Evolutionary conservation across 768 basidiomycete species (phyloP).

Genomic region (Brasilioporus rufonigricans): DNA sequence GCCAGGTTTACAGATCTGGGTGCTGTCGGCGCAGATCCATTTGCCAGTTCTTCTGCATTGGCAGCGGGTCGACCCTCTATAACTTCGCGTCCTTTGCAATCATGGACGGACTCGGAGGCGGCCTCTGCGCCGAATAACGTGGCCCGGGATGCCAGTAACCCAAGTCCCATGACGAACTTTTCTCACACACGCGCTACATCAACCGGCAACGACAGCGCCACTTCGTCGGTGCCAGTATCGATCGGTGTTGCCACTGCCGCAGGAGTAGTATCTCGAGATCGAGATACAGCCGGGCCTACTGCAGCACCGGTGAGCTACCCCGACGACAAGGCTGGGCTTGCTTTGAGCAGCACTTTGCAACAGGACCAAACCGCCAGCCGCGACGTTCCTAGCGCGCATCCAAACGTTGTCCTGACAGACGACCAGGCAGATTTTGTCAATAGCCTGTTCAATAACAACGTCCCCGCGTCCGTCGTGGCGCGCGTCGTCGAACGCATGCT

Average conservation of each 20-base stretch:
- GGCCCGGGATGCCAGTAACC: not conserved
- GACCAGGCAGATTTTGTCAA: slow-evolving; percentile 27
- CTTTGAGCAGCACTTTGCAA: not conserved
- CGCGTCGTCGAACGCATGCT: slow-evolving; percentile 29
- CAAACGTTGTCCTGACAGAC: slow-evolving; percentile 14
- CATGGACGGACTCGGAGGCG: slow-evolving; percentile 7
- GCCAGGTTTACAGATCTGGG: not conserved
- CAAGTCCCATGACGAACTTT: not conserved
- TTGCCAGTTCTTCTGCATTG: not conserved
- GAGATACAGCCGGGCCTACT: not conserved
- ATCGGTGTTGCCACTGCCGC: not conserved
- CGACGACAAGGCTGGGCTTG: slow-evolving; percentile 12
- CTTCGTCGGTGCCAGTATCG: not conserved
- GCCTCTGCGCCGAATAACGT: not conserved
- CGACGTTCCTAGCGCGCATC: not conserved
- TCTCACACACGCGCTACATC: slow-evolving; percentile 1
- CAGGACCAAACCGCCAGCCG: not conserved
- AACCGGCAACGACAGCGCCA: not conserved
- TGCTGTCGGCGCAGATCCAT: not conserved
- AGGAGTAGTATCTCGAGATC: not conserved
- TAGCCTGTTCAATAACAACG: slow-evolving; percentile 24
- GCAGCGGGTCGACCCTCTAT: not conserved
- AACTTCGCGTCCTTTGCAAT: slow-evolving; percentile 1
- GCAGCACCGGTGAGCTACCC: not conserved
- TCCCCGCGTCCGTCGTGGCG: slow-evolving; percentile 26